Evolutionary conservation across 2,329 filamentous ascomycete species (phyloP).

Genomic region (Tothia fuscella): DNA sequence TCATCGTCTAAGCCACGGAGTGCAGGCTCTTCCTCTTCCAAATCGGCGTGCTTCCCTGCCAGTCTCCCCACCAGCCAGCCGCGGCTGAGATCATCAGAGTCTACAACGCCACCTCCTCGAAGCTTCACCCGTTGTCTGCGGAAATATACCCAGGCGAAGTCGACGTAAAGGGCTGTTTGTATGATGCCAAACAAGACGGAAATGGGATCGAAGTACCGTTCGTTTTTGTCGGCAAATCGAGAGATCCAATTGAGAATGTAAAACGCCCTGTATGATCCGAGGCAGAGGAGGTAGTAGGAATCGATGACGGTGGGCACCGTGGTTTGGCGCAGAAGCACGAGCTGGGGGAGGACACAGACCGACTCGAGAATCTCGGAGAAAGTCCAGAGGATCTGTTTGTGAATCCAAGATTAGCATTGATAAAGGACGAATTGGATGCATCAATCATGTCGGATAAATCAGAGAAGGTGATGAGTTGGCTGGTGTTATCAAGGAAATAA

Average conservation of each 20-base stretch:
- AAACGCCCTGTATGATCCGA: conserved; percentile 77
- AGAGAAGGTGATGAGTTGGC: too few species aligned
- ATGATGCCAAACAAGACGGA: conserved; percentile 77
- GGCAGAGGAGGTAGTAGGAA: conserved; percentile 82
- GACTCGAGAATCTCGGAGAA: conserved; percentile 91
- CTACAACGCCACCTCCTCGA: conserved; percentile 73
- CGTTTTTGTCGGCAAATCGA: conserved; percentile 47
- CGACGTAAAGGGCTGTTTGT: conserved; percentile 80
- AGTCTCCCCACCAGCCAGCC: conserved; percentile 75
- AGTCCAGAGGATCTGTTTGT: conserved; percentile 68
- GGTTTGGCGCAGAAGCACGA: conserved; percentile 86
- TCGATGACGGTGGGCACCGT: conserved; percentile 91
- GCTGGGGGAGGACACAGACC: conserved; percentile 78
- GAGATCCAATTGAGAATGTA: conserved; percentile 90
- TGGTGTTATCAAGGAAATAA: not conserved
- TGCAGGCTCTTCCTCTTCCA: conserved; percentile 46
- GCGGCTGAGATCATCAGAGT: conserved; percentile 74
- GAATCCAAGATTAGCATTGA: too few species aligned
- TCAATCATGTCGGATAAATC: too few species aligned
- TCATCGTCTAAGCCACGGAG: conserved; percentile 25
- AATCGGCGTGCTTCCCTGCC: conserved; percentile 49
- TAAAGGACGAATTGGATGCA: too few species aligned
- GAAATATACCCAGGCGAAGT: conserved; percentile 97
- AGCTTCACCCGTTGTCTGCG: conserved; percentile 89
- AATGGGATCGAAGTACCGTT: conserved; percentile 52